A percentile compares a stretch with the other conserved stretches of the same genome.
Evolutionary conservation across 2,329 filamentous ascomycete species (phyloP).

Genomic region (Talaromyces verruculosus): DNA sequence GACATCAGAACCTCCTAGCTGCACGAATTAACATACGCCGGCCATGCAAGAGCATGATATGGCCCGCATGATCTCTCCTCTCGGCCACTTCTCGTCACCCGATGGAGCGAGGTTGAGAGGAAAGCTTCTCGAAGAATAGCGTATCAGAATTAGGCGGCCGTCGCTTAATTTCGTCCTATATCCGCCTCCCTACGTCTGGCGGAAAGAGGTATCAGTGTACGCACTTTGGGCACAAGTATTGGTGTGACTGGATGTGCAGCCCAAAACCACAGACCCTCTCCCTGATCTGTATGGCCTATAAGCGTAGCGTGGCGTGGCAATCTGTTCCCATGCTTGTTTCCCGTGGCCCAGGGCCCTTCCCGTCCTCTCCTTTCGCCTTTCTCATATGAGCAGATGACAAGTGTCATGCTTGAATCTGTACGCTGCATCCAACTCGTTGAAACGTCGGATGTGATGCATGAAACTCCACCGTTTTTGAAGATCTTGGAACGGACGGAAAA

Average conservation of each 20-base stretch:
- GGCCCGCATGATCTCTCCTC: slow-evolving; percentile 13
- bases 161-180: slow-evolving; percentile 13
- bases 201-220: background rate
- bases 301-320: slow-evolving; percentile 15
- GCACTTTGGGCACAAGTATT: background rate
- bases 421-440: background rate
- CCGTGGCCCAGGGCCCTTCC: background rate
- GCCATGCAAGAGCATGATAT: slow-evolving; percentile 2
- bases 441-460: background rate
- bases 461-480: background rate
- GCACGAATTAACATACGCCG: background rate
- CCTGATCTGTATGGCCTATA: slow-evolving; percentile 6
- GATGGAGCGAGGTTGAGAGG: background rate
- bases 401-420: background rate
- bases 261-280: slow-evolving; percentile 2
- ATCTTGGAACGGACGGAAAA: background rate
- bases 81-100: background rate
- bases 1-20: background rate
- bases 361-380: background rate
- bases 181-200: background rate
- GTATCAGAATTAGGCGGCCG: background rate
- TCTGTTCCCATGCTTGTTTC: slow-evolving; percentile 1
- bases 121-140: background rate
- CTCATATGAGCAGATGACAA: slow-evolving; percentile 15
- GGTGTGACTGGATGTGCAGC: slow-evolving; percentile 19